Evolutionary conservation across 805 yeast species (phyloP).

Genomic region (Torulaspora maleeae): DNA sequence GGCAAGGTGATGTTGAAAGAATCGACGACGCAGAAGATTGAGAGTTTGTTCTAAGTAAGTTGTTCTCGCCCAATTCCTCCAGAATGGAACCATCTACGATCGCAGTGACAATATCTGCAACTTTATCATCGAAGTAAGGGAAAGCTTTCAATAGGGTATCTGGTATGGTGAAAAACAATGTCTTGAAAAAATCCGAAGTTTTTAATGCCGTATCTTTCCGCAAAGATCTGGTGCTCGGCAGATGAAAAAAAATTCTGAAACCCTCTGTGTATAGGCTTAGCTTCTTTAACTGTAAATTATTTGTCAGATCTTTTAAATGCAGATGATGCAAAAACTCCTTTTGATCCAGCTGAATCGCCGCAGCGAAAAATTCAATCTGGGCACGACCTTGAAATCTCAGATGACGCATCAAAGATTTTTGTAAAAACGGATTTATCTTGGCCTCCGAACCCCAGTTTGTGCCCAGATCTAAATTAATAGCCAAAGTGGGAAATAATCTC

Average conservation of each 20-base stretch:
- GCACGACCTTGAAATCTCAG: slow-evolving; percentile 20
- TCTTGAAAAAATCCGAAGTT: slow-evolving; percentile 34
- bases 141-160: slow-evolving; percentile 25
- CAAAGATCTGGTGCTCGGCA: slow-evolving; percentile 28
- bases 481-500: slow-evolving; percentile 20
- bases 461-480: slow-evolving; percentile 22
- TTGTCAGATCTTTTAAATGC: slow-evolving; percentile 15
- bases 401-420: slow-evolving; percentile 18
- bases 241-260: slow-evolving; percentile 33
- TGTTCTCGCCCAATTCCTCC: slow-evolving; percentile 18
- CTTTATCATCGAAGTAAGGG: slow-evolving; percentile 25
- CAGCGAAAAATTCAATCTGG: slow-evolving; percentile 31
- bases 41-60: slow-evolving; percentile 10
- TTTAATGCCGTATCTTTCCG: slow-evolving; percentile 26
- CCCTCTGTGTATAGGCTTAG: slow-evolving; percentile 38
- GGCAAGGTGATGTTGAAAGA: slow-evolving; percentile 12
- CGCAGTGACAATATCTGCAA: slow-evolving; percentile 25
- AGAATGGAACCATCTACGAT: slow-evolving; percentile 27
- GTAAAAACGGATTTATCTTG: slow-evolving; percentile 17
- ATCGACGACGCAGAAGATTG: slow-evolving; percentile 15
- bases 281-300: slow-evolving; percentile 18
- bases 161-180: slow-evolving; percentile 27
- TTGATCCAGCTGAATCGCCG: slow-evolving; percentile 33
- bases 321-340: slow-evolving; percentile 29
- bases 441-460: slow-evolving; percentile 19